Percentiles rank a stretch among this genome's conserved stretches.
Conservation (phyloP, 164 flowering plant species). For the Euptelea pleiosperma region DNA sequence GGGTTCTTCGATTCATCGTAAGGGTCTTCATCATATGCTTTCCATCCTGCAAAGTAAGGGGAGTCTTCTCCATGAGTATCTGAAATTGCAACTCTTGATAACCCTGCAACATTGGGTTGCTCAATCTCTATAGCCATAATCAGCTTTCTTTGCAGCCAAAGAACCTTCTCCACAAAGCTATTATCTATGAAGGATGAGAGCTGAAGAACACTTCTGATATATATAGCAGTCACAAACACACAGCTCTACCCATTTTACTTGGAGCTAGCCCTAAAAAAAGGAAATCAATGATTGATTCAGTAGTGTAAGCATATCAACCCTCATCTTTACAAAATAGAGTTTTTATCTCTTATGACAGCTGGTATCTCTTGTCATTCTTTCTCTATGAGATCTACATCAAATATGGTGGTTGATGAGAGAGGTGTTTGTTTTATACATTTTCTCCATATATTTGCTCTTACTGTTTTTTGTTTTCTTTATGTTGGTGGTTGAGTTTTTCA, state of each 20-base stretch:
- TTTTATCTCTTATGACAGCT: constrained; percentile 46
- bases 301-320: constrained; percentile 29
- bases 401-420: constrained; percentile 45
- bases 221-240: constrained; percentile 18
- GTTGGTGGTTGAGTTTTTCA: not conserved
- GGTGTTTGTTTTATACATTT: constrained; percentile 9
- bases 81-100: constrained; percentile 58
- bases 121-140: constrained; percentile 58
- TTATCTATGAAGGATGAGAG: constrained; percentile 3
- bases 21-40: constrained; percentile 79
- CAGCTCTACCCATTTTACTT: constrained; percentile 10
- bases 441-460: not conserved
- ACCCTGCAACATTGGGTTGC: constrained; percentile 31
- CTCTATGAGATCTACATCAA: constrained; percentile 35
- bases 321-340: constrained; percentile 22
- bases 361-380: constrained; percentile 34
- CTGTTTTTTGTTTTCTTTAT: not conserved
- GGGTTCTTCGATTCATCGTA: constrained; percentile 53
- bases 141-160: not conserved
- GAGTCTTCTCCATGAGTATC: constrained; percentile 82
- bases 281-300: constrained; percentile 48
- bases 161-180: not conserved
- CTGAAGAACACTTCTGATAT: constrained; percentile 8
- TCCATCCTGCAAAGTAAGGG: constrained; percentile 89
- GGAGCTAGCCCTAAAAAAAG: constrained; percentile 7